Evolutionary conservation across 176 grass and related monocot genomes (phyloP).

Genomic region (Triticum dicoccoides): DNA sequence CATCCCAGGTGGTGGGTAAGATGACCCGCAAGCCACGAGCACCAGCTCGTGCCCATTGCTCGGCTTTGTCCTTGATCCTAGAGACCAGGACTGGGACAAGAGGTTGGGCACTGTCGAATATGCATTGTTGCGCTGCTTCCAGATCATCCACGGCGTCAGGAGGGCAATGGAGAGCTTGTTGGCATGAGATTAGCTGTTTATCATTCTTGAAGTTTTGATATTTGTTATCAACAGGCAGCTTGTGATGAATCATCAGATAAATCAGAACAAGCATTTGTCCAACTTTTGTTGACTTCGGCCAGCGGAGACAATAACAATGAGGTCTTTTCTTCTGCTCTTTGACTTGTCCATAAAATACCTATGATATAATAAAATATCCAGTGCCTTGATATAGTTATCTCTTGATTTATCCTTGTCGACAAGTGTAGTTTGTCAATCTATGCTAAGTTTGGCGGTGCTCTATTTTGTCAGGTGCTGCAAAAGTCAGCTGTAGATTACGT

Average conservation of each 20-base stretch:
- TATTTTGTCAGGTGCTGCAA: slow-evolving; percentile 67
- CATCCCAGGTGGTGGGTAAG: too few species aligned
- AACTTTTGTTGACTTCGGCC: slow-evolving; percentile 67
- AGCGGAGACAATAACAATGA: slow-evolving; percentile 62
- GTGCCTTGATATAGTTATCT: neutral
- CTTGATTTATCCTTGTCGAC: slow-evolving; percentile 13
- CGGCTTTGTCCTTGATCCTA: too few species aligned
- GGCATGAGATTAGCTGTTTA: slow-evolving; percentile 12
- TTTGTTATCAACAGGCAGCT: slow-evolving; percentile 54
- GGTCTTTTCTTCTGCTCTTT: slow-evolving; percentile 44
- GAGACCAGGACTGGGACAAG: too few species aligned
- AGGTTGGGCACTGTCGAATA: too few species aligned
- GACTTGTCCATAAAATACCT: neutral
- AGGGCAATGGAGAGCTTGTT: too few species aligned
- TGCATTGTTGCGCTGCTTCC: too few species aligned
- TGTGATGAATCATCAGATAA: slow-evolving; percentile 73
- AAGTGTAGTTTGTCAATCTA: neutral
- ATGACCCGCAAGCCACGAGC: too few species aligned
- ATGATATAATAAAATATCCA: neutral
- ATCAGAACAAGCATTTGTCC: slow-evolving; percentile 70
- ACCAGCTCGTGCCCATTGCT: too few species aligned
- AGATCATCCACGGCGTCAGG: too few species aligned
- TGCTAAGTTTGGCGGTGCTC: slow-evolving; percentile 15
- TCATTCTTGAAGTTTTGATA: slow-evolving; percentile 31
- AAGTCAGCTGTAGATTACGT: slow-evolving; percentile 79